Evolutionary conservation across 352 stramenopile species (phyloP).

Genomic region (Globisporangium emineosum): DNA sequence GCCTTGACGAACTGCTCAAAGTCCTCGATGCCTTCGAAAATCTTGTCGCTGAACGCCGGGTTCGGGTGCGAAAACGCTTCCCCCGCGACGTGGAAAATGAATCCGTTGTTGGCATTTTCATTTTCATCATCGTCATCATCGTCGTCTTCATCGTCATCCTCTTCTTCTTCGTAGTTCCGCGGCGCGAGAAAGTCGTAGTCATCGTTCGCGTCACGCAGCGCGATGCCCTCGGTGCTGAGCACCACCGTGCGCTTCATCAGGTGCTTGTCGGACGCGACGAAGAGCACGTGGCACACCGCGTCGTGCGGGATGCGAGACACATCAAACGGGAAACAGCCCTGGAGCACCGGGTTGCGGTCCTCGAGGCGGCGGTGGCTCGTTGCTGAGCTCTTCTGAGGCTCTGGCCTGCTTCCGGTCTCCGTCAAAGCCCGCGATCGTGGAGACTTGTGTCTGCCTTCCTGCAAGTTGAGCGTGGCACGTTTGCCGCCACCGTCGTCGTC

Average conservation of each 20-base stretch:
- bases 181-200: constrained; percentile 17
- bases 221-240: constrained; percentile 49
- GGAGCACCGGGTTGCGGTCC: constrained; percentile 25
- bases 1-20: constrained; percentile 54
- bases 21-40: constrained; percentile 42
- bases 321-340: constrained; percentile 38
- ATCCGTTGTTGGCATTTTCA: constrained; percentile 13
- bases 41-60: constrained; percentile 38
- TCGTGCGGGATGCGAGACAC: constrained; percentile 41
- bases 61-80: constrained; percentile 59
- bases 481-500: neutral
- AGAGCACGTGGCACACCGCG: constrained; percentile 52
- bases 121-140: constrained; percentile 24
- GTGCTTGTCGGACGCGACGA: constrained; percentile 54
- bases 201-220: constrained; percentile 27
- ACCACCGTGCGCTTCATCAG: constrained; percentile 59
- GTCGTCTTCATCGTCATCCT: constrained; percentile 23
- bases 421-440: neutral
- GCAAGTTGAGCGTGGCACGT: neutral
- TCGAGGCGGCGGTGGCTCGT: constrained; percentile 18
- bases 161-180: constrained; percentile 16
- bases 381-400: neutral
- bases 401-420: neutral
- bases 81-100: constrained; percentile 48
- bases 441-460: constrained; percentile 6